Evolutionary conservation across 2,329 filamentous ascomycete genomes (phyloP), one percentile per base, ranked within the genome.

Genomic region (Colletotrichum sojae): DNA sequence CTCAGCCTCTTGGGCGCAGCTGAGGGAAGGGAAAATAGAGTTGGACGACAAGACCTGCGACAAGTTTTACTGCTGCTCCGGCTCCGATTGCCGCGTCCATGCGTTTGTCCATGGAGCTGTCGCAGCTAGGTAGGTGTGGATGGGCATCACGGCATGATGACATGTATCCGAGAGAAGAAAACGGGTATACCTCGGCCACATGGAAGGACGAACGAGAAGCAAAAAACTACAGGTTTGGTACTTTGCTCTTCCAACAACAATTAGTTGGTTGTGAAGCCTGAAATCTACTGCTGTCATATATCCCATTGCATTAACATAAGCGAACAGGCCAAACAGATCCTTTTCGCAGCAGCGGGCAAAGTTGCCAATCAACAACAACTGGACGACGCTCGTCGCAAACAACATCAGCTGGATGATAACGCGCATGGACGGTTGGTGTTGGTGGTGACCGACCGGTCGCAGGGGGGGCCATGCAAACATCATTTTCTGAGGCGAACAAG

Each of bases 401-500:
- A 31, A 27, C 22, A 58, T n/a, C 16, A 36, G 31, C 40, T 2
- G 16, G 16, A 22, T 49, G 18, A 18, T 49, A 31, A 10, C 31
- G 31, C 31, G 31, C 25, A 31, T 13, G 6, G 27, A 15, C 16
- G 6, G 57, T 18, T 40, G 58, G 52, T 52, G 58, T 18, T 40
- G 58, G 52, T 52, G 58, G 48, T 16, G 48, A 36, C 39, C 27
- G 48, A 36, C 39, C 27, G 25, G 18, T 51, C 13, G 45, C 45
- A 49, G n/a, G 57, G 57, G 57, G 57, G 25, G 43, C 18, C 45
- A 6, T 52, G 46, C 57, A 60, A 60, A 40, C 46, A n/a, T 15
- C 27, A 6, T 43, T 20, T 40, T 22, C 22, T 20, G 54, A 57
- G 39, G 54, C 43, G 36, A 49, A 49, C 25, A 59, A 57, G 55